Evolutionary conservation across 129 eudicot genomes (phyloP), one percentile per base, ranked within the genome.

Genomic region (Pittosporum tobira): DNA sequence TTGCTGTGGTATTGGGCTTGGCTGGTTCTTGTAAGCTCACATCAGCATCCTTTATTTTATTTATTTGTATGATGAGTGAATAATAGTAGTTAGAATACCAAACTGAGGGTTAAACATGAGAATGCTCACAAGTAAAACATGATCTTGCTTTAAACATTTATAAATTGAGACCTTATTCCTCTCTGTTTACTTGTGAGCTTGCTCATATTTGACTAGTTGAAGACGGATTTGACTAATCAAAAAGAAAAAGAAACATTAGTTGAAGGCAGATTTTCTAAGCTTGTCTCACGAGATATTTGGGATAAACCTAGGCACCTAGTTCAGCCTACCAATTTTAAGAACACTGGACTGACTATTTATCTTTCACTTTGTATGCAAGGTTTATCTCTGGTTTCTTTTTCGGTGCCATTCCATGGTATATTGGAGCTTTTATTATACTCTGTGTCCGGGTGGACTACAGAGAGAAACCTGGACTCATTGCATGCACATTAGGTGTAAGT

Each of bases 381-480:
- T 91, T 91, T 59, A 47, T 91, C 20, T 45, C 52, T 67, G 98
- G 98, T 38, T 87, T 91, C 81, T 51, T 91, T 16, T 75, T 76
- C 46, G 98, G 96, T 36, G 82, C 90, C 63, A 62, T 91, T 48
- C 96, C 96, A 8, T 88, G 94, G 96, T 88, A 84, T 61, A 49
- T 88, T 59, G 96, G 96, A 57, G 96, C 94, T 57, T 68, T 78
- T 53, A 59, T 88, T 53, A 71, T 88, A 50, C 67, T 88, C 8
- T 88, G 80, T 61, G 94, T 64, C 38, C 79, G 84, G 21, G 51
- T 81, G 54, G 98, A 91, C 67, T 65, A 81, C 80, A 75, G 96
- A 74, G 96, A 91, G 60, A 91, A 91, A 51, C 75, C 98, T 11
- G 96, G 98, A 59, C 96, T 91, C 53, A 77, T 87, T 62, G 98